phyloP scores from a whole-genome alignment of 2,329 filamentous ascomycete genomes.

The Ceratocystis destructans region DNA sequence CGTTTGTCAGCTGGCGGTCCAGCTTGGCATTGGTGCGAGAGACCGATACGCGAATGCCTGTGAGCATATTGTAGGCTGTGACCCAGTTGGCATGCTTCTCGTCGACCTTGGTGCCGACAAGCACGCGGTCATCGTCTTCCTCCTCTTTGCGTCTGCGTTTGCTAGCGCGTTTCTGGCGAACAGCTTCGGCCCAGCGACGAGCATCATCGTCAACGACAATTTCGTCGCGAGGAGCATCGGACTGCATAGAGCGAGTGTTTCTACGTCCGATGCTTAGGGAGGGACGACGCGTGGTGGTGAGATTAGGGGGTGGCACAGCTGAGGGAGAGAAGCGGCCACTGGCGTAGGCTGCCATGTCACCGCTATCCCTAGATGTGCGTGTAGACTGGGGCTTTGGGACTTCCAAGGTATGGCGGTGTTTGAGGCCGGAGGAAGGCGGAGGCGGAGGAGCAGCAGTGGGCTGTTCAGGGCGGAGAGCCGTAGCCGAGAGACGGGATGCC shows the following conservation, averaged over 20 bases:
- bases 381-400: conserved; percentile 58
- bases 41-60: conserved; percentile 91
- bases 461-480: conserved; percentile 14
- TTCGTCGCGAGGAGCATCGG: conserved; percentile 73
- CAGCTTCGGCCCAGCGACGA: conserved; percentile 79
- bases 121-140: conserved; percentile 83
- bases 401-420: conserved; percentile 78
- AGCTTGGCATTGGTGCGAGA: conserved; percentile 95
- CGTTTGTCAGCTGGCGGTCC: conserved; percentile 75
- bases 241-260: conserved; percentile 72
- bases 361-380: conserved; percentile 58
- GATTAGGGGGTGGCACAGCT: conserved; percentile 23
- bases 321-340: conserved; percentile 70
- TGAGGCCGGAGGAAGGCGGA: conserved; percentile 37
- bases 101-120: conserved; percentile 95
- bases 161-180: conserved; percentile 79
- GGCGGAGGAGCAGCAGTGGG: conserved; percentile 17
- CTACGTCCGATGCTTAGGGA: conserved; percentile 74
- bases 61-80: conserved; percentile 98
- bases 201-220: conserved; percentile 79
- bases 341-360: conserved; percentile 53
- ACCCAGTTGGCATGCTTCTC: conserved; percentile 96
- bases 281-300: conserved; percentile 50
- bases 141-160: conserved; percentile 71
- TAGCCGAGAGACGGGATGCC: conserved; percentile 9